A percentile compares a stretch with the other conserved stretches of the same genome.
phyloP scores from a whole-genome alignment of 176 grass and related monocot genomes.

The Cenchrus americanus region DNA sequence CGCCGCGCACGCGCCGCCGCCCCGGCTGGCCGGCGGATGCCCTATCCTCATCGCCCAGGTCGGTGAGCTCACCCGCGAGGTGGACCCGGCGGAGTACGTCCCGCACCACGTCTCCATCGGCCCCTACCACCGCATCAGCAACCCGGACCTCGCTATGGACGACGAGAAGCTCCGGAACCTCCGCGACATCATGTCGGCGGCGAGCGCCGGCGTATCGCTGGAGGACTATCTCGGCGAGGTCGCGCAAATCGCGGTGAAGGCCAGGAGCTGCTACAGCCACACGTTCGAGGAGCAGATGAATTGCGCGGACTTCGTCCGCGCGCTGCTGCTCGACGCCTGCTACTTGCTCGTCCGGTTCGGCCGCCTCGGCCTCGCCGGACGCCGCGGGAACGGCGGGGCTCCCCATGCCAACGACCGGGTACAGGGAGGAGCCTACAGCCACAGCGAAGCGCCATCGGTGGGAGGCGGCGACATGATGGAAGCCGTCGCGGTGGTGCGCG shows the following conservation, averaged over 20 bases:
- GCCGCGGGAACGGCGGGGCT: background rate
- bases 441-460: background rate
- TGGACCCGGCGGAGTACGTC: background rate
- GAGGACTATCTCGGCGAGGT: background rate
- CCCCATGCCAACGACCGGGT: background rate
- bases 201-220: background rate
- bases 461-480: background rate
- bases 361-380: background rate
- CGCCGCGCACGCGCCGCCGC: background rate
- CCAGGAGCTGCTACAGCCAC: background rate
- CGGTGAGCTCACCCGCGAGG: background rate
- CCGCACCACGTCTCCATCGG: conserved; percentile 32
- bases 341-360: conserved; percentile 13
- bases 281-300: rapidly evolving
- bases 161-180: background rate
- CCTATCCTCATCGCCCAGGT: conserved; percentile 13
- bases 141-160: background rate
- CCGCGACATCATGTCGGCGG: background rate
- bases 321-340: conserved; percentile 30
- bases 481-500: conserved; percentile 15
- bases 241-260: background rate
- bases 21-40: background rate
- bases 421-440: background rate
- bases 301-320: background rate
- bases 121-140: background rate